These are phyloP conservation scores for Cladosporium cucumerinum DNA, from an alignment of 2,329 filamentous ascomycete genomes.

Conservation along the genomic window DNA sequence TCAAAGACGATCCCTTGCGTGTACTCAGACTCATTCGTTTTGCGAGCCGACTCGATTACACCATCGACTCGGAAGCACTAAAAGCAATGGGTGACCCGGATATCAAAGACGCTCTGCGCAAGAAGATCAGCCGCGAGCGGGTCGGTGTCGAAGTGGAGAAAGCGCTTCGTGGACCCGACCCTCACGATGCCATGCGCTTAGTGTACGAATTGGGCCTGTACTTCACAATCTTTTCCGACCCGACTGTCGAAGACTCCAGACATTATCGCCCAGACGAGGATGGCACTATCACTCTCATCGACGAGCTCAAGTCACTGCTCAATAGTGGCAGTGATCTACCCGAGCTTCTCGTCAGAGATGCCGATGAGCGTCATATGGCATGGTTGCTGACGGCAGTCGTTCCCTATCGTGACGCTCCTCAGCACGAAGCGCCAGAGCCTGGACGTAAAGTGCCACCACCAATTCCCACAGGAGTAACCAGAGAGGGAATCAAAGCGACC, in stretches of 20 bases:
- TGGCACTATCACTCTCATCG: slow-evolving; percentile 63
- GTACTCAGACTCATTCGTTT: slow-evolving; percentile 86
- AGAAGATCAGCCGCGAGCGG: slow-evolving; percentile 90
- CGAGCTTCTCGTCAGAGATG: slow-evolving; percentile 53
- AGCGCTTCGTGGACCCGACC: slow-evolving; percentile 74
- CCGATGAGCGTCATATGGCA: slow-evolving; percentile 65
- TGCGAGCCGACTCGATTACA: slow-evolving; percentile 77
- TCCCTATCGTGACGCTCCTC: slow-evolving; percentile 63
- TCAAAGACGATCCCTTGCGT: slow-evolving; percentile 87
- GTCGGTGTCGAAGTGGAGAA: slow-evolving; percentile 87
- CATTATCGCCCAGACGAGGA: slow-evolving; percentile 55
- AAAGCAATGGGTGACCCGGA: slow-evolving; percentile 70
- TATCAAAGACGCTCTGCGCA: slow-evolving; percentile 74
- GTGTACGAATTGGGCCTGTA: slow-evolving; percentile 68
- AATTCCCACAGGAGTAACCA: slow-evolving; percentile 60
- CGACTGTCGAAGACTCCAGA: slow-evolving; percentile 47
- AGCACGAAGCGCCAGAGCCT: slow-evolving; percentile 36
- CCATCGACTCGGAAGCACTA: slow-evolving; percentile 67
- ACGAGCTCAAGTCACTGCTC: slow-evolving; percentile 55
- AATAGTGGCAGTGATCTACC: slow-evolving; percentile 32
- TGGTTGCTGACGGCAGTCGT: slow-evolving; percentile 74
- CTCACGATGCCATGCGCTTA: slow-evolving; percentile 59
- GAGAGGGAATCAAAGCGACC: slow-evolving; percentile 74
- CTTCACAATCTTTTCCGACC: slow-evolving; percentile 69
- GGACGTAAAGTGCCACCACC: slow-evolving; percentile 55